These are phyloP conservation scores for Sarocladiaceae sp. DNA, from an alignment of 2,329 filamentous ascomycete species.

Conservation along the genomic window DNA sequence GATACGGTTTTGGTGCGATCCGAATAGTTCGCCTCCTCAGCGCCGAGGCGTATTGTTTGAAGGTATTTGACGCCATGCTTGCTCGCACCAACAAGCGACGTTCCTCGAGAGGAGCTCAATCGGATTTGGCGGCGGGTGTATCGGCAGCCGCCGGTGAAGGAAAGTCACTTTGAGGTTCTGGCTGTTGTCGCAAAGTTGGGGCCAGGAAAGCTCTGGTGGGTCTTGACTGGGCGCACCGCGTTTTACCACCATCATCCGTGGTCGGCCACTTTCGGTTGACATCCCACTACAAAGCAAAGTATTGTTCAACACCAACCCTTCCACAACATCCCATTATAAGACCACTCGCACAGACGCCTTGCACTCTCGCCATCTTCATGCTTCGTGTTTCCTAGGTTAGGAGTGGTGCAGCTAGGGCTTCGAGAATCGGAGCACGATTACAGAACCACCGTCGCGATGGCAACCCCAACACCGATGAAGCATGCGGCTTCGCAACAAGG, in stretches of 20 bases:
- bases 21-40: slow-evolving; percentile 46
- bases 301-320: too few species aligned
- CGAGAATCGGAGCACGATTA: background rate
- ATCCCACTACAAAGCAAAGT: background rate
- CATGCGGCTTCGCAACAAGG: slow-evolving; percentile 38
- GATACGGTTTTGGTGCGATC: slow-evolving; percentile 47
- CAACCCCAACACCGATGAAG: slow-evolving; percentile 48
- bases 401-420: too few species aligned
- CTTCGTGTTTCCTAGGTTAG: background rate
- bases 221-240: background rate
- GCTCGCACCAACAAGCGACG: too few species aligned
- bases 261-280: background rate
- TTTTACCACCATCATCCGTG: background rate
- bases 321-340: too few species aligned
- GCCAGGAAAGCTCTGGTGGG: slow-evolving; percentile 3
- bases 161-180: background rate
- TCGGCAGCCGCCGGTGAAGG: background rate
- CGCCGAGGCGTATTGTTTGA: too few species aligned
- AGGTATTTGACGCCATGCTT: background rate
- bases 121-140: too few species aligned
- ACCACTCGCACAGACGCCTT: too few species aligned
- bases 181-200: background rate
- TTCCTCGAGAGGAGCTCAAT: background rate
- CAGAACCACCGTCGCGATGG: slow-evolving; percentile 29
- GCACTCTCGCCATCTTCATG: background rate